These are phyloP conservation scores for Zoysia matrella DNA, from an alignment of 202 grass and related monocot genomes.

Conservation along the genomic window DNA sequence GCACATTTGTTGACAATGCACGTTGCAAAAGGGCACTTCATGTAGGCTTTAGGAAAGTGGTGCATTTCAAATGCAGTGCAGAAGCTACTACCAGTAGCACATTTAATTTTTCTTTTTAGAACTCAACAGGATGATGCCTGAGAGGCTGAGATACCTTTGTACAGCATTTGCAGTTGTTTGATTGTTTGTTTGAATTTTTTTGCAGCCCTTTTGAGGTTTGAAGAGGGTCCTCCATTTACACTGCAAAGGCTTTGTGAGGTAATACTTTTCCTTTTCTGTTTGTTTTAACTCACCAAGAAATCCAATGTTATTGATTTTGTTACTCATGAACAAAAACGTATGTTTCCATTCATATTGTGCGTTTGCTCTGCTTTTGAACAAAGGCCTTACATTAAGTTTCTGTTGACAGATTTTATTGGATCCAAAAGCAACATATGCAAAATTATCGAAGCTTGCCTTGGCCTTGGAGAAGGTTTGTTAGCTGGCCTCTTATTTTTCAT, in stretches of 20 bases:
- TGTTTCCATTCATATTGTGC: slow-evolving; percentile 12
- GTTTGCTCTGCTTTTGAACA: background rate
- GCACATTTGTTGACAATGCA: slow-evolving; percentile 30
- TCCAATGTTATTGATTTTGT: background rate
- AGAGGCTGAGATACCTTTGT: slow-evolving; percentile 10
- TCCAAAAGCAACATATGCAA: slow-evolving; percentile 90
- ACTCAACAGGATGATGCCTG: background rate
- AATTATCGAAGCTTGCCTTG: slow-evolving; percentile 75
- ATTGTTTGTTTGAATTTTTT: slow-evolving; percentile 38
- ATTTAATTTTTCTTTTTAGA: slow-evolving; percentile 4
- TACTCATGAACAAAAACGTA: slow-evolving; percentile 3
- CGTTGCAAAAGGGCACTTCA: background rate
- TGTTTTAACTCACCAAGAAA: slow-evolving; percentile 1
- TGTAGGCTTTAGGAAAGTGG: slow-evolving; percentile 18
- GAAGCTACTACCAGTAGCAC: slow-evolving; percentile 8
- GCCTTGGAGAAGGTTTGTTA: background rate
- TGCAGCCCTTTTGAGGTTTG: slow-evolving; percentile 81
- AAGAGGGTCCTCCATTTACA: slow-evolving; percentile 29
- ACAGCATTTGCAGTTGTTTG: slow-evolving; percentile 25
- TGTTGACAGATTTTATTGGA: slow-evolving; percentile 79
- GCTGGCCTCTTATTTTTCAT: slow-evolving; percentile 3
- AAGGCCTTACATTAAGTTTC: slow-evolving; percentile 40
- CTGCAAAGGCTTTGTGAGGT: slow-evolving; percentile 98
- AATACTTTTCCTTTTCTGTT: slow-evolving; percentile 24
- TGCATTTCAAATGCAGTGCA: slow-evolving; percentile 1